Percentiles rank a stretch among this genome's conserved stretches.
Conservation (phyloP, 768 basidiomycete genomes). For the Lentinula sp. region DNA sequence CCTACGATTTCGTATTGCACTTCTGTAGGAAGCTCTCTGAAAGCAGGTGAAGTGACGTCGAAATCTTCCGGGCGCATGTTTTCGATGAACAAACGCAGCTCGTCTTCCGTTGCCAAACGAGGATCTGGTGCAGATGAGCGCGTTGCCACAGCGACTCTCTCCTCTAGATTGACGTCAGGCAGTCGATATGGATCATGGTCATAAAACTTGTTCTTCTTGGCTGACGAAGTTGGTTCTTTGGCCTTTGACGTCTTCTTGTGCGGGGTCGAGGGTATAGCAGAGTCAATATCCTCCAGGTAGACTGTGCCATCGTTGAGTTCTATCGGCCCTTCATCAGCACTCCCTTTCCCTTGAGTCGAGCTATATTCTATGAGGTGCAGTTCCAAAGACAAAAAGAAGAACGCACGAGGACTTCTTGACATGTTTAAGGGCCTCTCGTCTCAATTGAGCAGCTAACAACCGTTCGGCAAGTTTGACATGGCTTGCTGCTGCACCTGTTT, state of each 20-base stretch:
- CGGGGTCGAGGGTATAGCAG: constrained; percentile 49
- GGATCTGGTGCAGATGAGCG: constrained; percentile 70
- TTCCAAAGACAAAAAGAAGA: not conserved
- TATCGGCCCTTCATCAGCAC: constrained; percentile 37
- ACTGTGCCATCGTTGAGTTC: constrained; percentile 67
- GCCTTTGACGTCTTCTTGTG: constrained; percentile 25
- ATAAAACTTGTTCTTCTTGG: constrained; percentile 57
- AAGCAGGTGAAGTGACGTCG: constrained; percentile 84
- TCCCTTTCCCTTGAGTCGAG: constrained; percentile 38
- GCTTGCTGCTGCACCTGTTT: constrained; percentile 81
- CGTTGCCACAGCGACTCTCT: constrained; percentile 55
- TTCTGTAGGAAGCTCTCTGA: constrained; percentile 90
- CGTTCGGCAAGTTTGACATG: constrained; percentile 87
- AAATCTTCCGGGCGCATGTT: constrained; percentile 96
- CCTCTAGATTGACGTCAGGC: constrained; percentile 73
- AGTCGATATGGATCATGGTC: constrained; percentile 93
- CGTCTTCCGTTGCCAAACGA: constrained; percentile 93
- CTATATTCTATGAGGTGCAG: constrained; percentile 13
- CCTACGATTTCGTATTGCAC: constrained; percentile 98
- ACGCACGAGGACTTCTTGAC: constrained; percentile 38
- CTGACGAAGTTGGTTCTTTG: constrained; percentile 38
- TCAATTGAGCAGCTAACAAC: constrained; percentile 88
- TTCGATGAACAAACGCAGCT: constrained; percentile 88
- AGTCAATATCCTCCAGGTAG: constrained; percentile 83
- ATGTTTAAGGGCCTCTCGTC: constrained; percentile 79